Base-by-base conservation (phyloP, 2,329 filamentous ascomycete species). In the Beauveria medogensis region DNA sequence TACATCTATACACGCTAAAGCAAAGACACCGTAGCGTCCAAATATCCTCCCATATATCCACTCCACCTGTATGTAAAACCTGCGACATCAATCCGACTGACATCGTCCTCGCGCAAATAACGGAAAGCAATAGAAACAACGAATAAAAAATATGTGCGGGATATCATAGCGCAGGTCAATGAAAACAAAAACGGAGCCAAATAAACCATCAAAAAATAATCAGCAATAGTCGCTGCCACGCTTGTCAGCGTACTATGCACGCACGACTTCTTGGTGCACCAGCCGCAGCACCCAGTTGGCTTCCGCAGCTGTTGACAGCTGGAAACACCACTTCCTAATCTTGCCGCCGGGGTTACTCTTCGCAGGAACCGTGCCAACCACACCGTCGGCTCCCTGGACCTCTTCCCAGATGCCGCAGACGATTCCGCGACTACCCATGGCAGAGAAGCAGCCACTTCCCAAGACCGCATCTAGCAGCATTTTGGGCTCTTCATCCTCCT, bases 401-500 rank as follows among this genome's bases (percentile, higher is more conserved):
- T 91, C 86, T 71, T 94, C 89, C 85, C 91, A 94, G 41, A 97
- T 88, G 65, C 89, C 92, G 60, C 96, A 86, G 1, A 94, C 90
- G 68, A 97, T 93, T 52, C 92, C 92, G 40, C 90, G 89, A 65
- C 89, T 85, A 5, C 91, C 92, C 63, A 96, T 85, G 20, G 90
- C 80, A 66, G 92, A 89, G 74, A 96, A 95, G 69, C 90, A 92
- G 61, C 85, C 89, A 70, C 92, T 91, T 12, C 89, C 89, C 2
- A 97, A 78, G 53, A 92, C 92, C 1, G 90, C 91, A 72, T 97
- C 93, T 0, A 97, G 80, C 41, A 96, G 74, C 1, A 88, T 80
- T 63, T 86, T 79, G 24, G 84, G 83, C 64, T 77, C 72, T 40
- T 82, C 80, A 22, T 74, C 71, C n/a, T 77, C 73, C 69, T 82